phyloP scores from a whole-genome alignment of 1,139 yeast genomes.

The Ogataea hybrid region DNA sequence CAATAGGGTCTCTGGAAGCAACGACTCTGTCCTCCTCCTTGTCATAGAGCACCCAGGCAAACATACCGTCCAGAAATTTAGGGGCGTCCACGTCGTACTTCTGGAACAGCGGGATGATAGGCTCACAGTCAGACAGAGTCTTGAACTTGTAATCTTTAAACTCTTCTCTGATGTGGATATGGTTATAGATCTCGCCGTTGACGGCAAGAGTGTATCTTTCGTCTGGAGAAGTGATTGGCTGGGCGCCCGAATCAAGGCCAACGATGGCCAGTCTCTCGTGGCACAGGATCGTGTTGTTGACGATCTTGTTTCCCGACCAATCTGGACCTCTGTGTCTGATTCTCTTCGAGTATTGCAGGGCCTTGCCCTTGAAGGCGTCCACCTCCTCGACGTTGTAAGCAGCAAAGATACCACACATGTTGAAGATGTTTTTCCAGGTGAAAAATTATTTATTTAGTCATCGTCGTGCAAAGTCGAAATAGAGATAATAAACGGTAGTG shows the following conservation, averaged over 20 bases:
- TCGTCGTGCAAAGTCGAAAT: conserved; percentile 7
- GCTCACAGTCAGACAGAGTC: conserved; percentile 95
- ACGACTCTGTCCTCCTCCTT: conserved; percentile 77
- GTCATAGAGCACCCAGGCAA: conserved; percentile 92
- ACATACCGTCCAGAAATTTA: conserved; percentile 94
- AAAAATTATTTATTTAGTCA: conserved; percentile 9
- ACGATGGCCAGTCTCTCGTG: conserved; percentile 97
- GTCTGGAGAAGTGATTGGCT: conserved; percentile 85
- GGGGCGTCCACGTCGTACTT: conserved; percentile 91
- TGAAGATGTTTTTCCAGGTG: conserved; percentile 5
- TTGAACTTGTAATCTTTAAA: conserved; percentile 71
- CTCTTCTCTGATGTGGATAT: conserved; percentile 79
- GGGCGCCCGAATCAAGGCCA: conserved; percentile 96
- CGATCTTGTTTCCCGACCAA: conserved; percentile 89
- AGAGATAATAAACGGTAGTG: neutral
- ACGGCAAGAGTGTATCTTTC: conserved; percentile 76
- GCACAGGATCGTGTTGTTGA: conserved; percentile 76
- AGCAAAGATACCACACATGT: conserved; percentile 98
- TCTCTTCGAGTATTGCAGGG: conserved; percentile 84
- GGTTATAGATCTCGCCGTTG: conserved; percentile 98
- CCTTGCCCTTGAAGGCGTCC: conserved; percentile 78
- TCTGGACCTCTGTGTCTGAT: conserved; percentile 99
- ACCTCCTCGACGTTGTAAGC: conserved; percentile 81
- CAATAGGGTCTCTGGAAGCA: conserved; percentile 98
- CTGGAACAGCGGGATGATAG: conserved; percentile 86